Evolutionary conservation across 306 rosid genomes (phyloP).

Genomic region (Fagus crenata): DNA sequence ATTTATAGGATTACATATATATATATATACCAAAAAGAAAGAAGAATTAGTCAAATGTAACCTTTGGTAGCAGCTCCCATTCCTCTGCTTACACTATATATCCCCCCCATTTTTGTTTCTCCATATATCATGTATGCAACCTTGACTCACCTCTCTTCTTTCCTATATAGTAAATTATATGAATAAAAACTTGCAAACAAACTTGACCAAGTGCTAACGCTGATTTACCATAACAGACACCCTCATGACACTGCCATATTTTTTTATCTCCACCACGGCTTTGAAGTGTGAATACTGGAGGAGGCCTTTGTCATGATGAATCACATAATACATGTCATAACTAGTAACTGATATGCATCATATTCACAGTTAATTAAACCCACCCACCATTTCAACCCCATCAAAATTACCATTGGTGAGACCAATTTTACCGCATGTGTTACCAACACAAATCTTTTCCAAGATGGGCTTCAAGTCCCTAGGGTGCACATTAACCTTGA

Average conservation of each 20-base stretch:
- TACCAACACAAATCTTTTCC: slow-evolving; percentile 36
- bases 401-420: not conserved
- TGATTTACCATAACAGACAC: not conserved
- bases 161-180: not conserved
- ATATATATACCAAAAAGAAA: not conserved
- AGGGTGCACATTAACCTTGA: slow-evolving; percentile 58
- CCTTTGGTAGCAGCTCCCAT: not conserved
- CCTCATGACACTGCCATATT: not conserved
- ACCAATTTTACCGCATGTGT: not conserved
- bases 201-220: not conserved
- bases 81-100: not conserved
- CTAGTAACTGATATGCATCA: not conserved
- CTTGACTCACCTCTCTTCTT: not conserved
- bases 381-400: slow-evolving; percentile 29
- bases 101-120: not conserved
- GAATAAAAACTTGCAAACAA: not conserved
- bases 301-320: not conserved
- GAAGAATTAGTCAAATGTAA: not conserved
- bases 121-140: not conserved
- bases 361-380: slow-evolving; percentile 30
- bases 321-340: not conserved
- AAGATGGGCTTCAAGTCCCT: slow-evolving; percentile 57
- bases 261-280: not conserved
- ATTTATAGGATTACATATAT: not conserved
- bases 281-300: not conserved